Evolutionary conservation across 2,329 filamentous ascomycete genomes (phyloP), one percentile per base, ranked within the genome.

Genomic region (Ustulina deusta): DNA sequence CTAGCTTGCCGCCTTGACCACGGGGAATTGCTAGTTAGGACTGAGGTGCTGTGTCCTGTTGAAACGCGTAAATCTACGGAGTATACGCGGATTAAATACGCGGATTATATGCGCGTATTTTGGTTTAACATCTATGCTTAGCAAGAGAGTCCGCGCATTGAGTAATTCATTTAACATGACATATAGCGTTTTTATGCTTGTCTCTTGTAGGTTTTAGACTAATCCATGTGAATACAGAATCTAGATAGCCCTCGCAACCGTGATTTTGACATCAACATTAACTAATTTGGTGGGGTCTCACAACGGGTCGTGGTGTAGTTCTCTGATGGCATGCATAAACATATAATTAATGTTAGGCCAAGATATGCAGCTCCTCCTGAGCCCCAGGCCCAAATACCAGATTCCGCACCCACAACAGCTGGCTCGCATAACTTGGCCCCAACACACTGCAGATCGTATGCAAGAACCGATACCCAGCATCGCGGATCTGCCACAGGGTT

Each of bases 401-500:
- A 55, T 55, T 49, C 38, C 38, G n/a, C 22, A 66, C 59, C 64
- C 64, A 63, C 52, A 25, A 55, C n/a, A 66, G 52, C 25, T 55
- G 64, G 22, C 4, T 34, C 22, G 54, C 64, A 29, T 66, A 63
- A 46, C 46, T 29, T n/a, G 63, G 44, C 6, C 63, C 63, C 17
- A 66, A 27, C 10, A 61, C 46, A 22, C 34, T 46, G 25, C 64
- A 66, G 6, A 69, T 51, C 6, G 32, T 61, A 36, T 61, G 58
- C 11, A 69, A 46, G 25, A 69, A 59, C 29, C 62, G 58, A 34
- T 44, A 48, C 15, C 66, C 62, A 6, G 62, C 52, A 38, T 69
- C 66, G 10, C 54, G 69, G n/a, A 79, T 69, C 58, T 76, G 75
- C 77, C 77, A 79, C 48, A 77, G 27, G 15, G 66, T 38, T 38